Conservation (phyloP, 2,329 filamentous ascomycete genomes). For the Epichloe sylvatica region DNA sequence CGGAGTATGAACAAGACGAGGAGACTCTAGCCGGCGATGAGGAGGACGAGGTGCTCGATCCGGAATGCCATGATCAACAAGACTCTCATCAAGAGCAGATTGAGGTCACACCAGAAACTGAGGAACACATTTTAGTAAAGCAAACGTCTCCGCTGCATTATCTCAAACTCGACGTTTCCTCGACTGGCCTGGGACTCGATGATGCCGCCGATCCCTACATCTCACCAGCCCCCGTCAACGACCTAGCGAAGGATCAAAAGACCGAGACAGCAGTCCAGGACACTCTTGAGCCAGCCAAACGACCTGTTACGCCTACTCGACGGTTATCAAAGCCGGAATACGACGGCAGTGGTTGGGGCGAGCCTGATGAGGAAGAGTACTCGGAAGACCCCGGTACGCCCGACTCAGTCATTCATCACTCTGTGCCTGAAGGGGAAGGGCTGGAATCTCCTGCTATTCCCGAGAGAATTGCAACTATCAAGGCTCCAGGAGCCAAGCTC, state of each 20-base stretch:
- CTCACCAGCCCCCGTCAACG: not conserved
- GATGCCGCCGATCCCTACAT: not conserved
- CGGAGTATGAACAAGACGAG: conserved; percentile 55
- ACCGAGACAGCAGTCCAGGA: conserved; percentile 20
- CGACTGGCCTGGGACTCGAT: conserved; percentile 24
- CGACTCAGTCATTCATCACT: conserved; percentile 79
- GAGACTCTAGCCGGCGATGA: conserved; percentile 38
- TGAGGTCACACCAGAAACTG: not conserved
- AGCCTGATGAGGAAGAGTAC: conserved; percentile 36
- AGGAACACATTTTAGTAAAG: not conserved
- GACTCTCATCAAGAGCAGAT: not conserved
- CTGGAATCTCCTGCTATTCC: conserved; percentile 54
- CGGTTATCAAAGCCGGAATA: conserved; percentile 46
- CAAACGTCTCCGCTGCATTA: conserved; percentile 10
- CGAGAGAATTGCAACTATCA: conserved; percentile 75
- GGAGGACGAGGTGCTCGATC: conserved; percentile 23
- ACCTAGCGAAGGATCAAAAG: not conserved
- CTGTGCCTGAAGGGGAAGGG: conserved; percentile 34
- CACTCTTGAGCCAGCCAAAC: conserved; percentile 22
- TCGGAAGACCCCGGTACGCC: conserved; percentile 58
- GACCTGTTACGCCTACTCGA: conserved; percentile 36
- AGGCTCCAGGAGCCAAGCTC: conserved; percentile 69
- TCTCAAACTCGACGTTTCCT: conserved; percentile 2
- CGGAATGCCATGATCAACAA: not conserved
- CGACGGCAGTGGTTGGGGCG: conserved; percentile 48